Conservation (phyloP, 495 filamentous ascomycete species). For the Penicillium roqueforti region DNA sequence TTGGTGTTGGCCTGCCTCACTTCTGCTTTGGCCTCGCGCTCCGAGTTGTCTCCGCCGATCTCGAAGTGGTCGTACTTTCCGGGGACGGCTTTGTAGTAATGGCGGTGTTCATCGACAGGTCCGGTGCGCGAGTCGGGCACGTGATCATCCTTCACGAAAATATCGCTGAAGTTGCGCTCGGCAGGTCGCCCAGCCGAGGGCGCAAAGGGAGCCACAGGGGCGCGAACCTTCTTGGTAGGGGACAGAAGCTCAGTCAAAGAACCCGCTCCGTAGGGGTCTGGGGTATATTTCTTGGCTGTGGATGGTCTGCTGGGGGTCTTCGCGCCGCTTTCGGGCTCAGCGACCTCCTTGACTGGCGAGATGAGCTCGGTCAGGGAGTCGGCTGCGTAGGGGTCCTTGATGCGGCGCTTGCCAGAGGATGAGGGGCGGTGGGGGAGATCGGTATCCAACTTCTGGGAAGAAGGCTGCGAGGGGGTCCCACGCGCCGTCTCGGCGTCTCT, state of each 20-base stretch:
- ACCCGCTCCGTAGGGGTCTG: conserved; percentile 24
- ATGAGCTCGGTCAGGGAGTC: conserved; percentile 49
- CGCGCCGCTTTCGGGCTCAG: conserved; percentile 6
- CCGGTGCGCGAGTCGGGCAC: conserved; percentile 31
- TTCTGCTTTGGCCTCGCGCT: conserved; percentile 34
- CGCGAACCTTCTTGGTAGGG: conserved; percentile 18
- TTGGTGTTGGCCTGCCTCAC: conserved; percentile 51
- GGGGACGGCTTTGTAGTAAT: conserved; percentile 55
- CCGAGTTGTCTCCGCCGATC: conserved; percentile 58
- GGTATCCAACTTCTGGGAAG: conserved; percentile 12
- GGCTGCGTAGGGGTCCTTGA: conserved; percentile 69
- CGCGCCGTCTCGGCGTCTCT: conserved; percentile 33
- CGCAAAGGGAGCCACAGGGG: conserved; percentile 35
- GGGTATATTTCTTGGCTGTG: conserved; percentile 18
- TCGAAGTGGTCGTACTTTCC: conserved; percentile 86
- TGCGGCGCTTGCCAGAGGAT: conserved; percentile 48
- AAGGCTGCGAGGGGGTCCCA: conserved; percentile 11
- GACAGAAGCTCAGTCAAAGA: conserved; percentile 27
- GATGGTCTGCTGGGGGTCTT: conserved; percentile 4
- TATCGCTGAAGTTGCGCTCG: conserved; percentile 57
- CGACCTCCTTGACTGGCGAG: conserved; percentile 33
- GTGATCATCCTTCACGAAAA: conserved; percentile 54
- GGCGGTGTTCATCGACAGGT: conserved; percentile 36
- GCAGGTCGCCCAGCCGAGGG: conserved; percentile 55
- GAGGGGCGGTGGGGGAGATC: conserved; percentile 43